Percentiles rank a stretch among this genome's conserved stretches.
Conservation (phyloP, 345 rosid genomes). For the Limnanthes douglasii region DNA sequence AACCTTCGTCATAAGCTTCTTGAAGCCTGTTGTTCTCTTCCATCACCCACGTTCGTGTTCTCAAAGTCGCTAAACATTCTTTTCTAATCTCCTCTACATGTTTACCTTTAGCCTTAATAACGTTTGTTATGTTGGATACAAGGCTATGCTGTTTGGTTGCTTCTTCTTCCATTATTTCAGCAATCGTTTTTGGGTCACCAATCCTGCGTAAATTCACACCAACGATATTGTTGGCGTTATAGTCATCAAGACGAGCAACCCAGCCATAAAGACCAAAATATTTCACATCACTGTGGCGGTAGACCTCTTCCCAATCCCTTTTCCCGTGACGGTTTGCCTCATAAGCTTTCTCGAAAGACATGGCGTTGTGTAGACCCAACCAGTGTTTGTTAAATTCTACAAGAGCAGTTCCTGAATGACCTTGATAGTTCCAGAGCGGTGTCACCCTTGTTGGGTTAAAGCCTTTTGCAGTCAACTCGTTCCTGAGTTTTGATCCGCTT, state of each 20-base stretch:
- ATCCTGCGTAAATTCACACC: conserved; percentile 64
- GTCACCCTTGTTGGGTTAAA: conserved; percentile 76
- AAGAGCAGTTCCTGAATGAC: conserved; percentile 72
- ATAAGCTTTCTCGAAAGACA: conserved; percentile 75
- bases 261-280: conserved; percentile 86
- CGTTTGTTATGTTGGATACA: conserved; percentile 44
- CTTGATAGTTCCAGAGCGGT: conserved; percentile 66
- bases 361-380: conserved; percentile 77
- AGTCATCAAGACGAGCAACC: conserved; percentile 86
- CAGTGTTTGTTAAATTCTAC: conserved; percentile 85
- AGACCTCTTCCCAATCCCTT: conserved; percentile 37
- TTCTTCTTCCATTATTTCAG: conserved; percentile 75
- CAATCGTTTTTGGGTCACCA: conserved; percentile 62
- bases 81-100: conserved; percentile 37
- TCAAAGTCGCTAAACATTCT: conserved; percentile 32
- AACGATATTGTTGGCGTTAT: conserved; percentile 36
- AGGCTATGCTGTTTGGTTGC: conserved; percentile 57
- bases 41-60: conserved; percentile 29
- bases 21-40: conserved; percentile 67
- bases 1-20: conserved; percentile 61
- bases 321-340: conserved; percentile 71
- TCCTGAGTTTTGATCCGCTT: conserved; percentile 86
- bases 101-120: conserved; percentile 47
- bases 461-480: conserved; percentile 67
- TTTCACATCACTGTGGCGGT: conserved; percentile 21